Percentiles rank a stretch among this genome's conserved stretches.
Evolutionary conservation across 129 eudicot genomes (phyloP).

Genomic region (Centaurea solstitialis): DNA sequence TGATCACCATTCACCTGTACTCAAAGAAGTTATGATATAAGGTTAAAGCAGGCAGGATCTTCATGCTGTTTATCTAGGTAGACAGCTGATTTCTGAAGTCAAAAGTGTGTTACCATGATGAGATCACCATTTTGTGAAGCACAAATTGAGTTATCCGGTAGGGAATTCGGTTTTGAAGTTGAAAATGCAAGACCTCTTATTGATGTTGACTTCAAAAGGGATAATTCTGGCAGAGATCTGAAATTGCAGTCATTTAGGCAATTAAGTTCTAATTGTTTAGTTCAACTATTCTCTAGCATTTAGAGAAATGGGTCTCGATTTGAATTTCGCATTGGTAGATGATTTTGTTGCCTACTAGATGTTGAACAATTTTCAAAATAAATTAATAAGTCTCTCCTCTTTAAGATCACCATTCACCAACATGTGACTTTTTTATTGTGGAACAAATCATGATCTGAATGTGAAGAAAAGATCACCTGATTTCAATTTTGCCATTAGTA

Average conservation of each 20-base stretch:
- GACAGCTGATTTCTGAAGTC: not conserved
- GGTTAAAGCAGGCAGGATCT: not conserved
- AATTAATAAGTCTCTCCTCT: no score
- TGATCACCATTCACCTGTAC: constrained; percentile 69
- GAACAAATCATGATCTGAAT: not conserved
- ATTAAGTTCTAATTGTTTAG: not conserved
- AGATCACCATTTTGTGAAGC: constrained; percentile 78
- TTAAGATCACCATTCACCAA: not conserved
- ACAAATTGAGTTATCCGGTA: constrained; percentile 53
- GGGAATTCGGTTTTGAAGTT: constrained; percentile 49
- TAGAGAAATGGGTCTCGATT: not conserved
- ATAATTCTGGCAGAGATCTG: constrained; percentile 90
- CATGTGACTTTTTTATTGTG: not conserved
- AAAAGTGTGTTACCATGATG: constrained; percentile 55
- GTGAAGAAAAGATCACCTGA: constrained; percentile 50
- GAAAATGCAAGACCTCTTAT: constrained; percentile 70
- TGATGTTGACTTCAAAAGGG: constrained; percentile 76
- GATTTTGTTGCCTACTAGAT: not conserved
- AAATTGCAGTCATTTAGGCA: constrained; percentile 28
- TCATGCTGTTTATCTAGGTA: not conserved
- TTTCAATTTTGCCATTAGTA: constrained; percentile 72
- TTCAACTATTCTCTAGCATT: not conserved
- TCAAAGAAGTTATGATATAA: constrained; percentile 4
- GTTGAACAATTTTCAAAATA: no score
- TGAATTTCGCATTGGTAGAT: not conserved